A percentile compares a stretch with the other conserved stretches of the same genome.
Evolutionary conservation across 768 basidiomycete species (phyloP).

Genomic region (Lactifluus echinatus): DNA sequence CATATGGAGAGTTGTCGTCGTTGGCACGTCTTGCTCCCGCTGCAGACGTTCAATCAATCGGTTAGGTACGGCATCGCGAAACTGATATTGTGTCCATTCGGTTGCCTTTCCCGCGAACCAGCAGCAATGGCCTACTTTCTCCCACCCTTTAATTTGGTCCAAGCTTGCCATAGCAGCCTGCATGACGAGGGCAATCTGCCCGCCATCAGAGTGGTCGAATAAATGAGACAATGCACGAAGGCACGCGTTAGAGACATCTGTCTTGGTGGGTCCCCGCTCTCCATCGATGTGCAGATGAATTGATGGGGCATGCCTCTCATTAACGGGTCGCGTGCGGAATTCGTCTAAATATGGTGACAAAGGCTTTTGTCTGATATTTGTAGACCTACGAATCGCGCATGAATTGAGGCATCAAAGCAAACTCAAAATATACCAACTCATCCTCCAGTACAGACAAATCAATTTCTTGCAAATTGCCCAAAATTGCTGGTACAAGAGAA

Average conservation of each 20-base stretch:
- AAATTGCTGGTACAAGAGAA: constrained; percentile 60
- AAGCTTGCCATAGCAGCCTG: constrained; percentile 65
- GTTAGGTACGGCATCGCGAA: constrained; percentile 84
- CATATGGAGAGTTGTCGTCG: constrained; percentile 42
- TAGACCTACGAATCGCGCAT: constrained; percentile 35
- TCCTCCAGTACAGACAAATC: constrained; percentile 51
- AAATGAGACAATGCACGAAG: constrained; percentile 65
- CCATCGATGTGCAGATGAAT: constrained; percentile 86
- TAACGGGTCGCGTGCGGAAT: constrained; percentile 69
- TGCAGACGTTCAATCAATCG: constrained; percentile 72
- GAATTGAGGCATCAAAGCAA: constrained; percentile 3
- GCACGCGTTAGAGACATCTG: constrained; percentile 67
- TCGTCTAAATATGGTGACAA: constrained; percentile 75
- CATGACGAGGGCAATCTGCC: constrained; percentile 64
- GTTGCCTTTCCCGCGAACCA: constrained; percentile 74
- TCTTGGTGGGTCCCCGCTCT: constrained; percentile 68
- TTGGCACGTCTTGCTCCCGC: constrained; percentile 45
- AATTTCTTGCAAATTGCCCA: constrained; percentile 58
- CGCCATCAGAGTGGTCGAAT: constrained; percentile 65
- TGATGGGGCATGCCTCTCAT: constrained; percentile 79
- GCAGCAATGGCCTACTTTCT: constrained; percentile 57
- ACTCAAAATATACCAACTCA: constrained; percentile 42
- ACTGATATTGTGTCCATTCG: constrained; percentile 91
- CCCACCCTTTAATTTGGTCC: constrained; percentile 56
- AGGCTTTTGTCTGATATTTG: constrained; percentile 56